phyloP scores from a whole-genome alignment of 2,329 filamentous ascomycete genomes.

The Ilyonectria mors-panacis region DNA sequence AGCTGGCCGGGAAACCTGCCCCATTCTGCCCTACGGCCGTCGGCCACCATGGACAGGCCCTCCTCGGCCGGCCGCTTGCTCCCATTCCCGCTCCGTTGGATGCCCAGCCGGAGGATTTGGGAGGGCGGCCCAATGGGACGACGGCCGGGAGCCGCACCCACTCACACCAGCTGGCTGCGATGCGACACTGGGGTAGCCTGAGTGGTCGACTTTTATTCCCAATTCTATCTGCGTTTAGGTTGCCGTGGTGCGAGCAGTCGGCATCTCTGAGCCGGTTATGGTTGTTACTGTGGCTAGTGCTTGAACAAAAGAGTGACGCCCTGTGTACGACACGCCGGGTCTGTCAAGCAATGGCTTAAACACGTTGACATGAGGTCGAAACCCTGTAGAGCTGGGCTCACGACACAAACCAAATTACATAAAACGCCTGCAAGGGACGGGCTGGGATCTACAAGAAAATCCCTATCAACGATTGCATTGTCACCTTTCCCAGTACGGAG shows the following conservation, averaged over 20 bases:
- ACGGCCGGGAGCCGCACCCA: slow-evolving; percentile 15
- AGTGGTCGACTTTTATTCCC: background rate
- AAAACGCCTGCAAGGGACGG: slow-evolving; percentile 1
- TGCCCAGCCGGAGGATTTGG: too few relatives aligned
- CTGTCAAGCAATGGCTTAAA: background rate
- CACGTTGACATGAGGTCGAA: background rate
- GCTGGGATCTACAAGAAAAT: slow-evolving; percentile 1
- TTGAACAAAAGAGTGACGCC: background rate
- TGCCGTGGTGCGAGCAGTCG: background rate
- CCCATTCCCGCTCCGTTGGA: too few relatives aligned
- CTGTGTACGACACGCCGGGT: background rate
- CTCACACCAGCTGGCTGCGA: background rate
- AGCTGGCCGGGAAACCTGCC: background rate
- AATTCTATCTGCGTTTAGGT: background rate
- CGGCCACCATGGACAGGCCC: slow-evolving; percentile 21
- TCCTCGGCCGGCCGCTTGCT: slow-evolving; percentile 39
- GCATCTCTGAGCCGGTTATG: background rate
- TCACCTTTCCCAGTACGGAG: background rate
- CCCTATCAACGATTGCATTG: background rate
- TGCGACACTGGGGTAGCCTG: background rate
- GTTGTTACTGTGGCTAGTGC: background rate
- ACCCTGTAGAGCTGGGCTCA: background rate
- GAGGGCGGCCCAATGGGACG: slow-evolving; percentile 13
- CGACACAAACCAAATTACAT: background rate
- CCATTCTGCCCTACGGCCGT: slow-evolving; percentile 28